Evolutionary conservation across 768 basidiomycete species (phyloP), one percentile per base, ranked within the genome.

Genomic region (Fibroporia radiculosa): DNA sequence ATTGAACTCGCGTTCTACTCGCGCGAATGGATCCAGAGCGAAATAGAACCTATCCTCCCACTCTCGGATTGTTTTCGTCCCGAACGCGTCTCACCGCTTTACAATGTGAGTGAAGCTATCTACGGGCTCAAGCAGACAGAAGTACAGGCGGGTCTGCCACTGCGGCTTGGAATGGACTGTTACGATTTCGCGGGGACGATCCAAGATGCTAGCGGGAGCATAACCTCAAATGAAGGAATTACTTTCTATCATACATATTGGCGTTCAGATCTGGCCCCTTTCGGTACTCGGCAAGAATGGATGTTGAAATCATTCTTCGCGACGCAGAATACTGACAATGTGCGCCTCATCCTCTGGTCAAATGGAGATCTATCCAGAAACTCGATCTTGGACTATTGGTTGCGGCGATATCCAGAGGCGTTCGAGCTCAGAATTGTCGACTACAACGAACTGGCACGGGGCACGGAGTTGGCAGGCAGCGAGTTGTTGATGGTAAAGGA

Each of bases 231-330:
- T 20, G 55, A 55, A 34, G 55, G 51, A 16, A 75, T 78, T 16
- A 74, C 77, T 11, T 76, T 80, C 42, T 95, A 80, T 59, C 95
- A 98, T 63, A 84, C 91, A 1, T 98, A 97, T 62, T 98, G 95
- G 95, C 74, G 95, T 12, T 78, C 76, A 45, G 93, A 97, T 66
- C 78, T 97, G 31, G 80, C 81, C 0, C 70, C 82, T 1, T 92
- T 98, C 54, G 80, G 73, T 2, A 71, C 76, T 44, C 74, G 93
- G 20, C 93, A 98, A 56, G 86, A 91, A 58, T 82, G 80, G 69
- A 88, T 95, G 73, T 75, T 98, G 60, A 85, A 89, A 57, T 90
- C 90, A 2, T 93, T 93, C 62, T 89, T 98, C 49, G 88, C 92
- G 2, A 97, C 93, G 4, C 95, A 98, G 62, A 76, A 89, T 48